phyloP scores from a whole-genome alignment of 202 grass and related monocot species.

The Schoenoplectus triqueter region DNA sequence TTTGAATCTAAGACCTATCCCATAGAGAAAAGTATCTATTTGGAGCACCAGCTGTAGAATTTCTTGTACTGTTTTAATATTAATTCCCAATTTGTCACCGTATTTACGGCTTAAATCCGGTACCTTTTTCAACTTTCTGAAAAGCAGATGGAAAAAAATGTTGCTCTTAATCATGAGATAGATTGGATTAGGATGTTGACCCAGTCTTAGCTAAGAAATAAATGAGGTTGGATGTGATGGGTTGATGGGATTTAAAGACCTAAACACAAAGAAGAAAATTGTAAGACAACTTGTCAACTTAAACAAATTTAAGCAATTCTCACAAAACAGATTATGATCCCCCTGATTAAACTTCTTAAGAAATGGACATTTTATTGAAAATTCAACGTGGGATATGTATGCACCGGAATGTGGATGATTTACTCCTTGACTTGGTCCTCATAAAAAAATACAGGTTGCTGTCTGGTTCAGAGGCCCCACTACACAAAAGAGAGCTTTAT shows the following conservation, averaged over 20 bases:
- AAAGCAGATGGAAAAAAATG: slow-evolving; percentile 10
- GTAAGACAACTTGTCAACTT: slow-evolving; percentile 31
- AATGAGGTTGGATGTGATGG: slow-evolving; percentile 16
- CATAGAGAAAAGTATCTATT: too few relatives aligned
- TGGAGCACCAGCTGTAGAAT: too few relatives aligned
- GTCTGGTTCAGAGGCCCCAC: not conserved
- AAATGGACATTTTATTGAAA: not conserved
- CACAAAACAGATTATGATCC: not conserved
- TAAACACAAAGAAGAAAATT: not conserved
- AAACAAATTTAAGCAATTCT: slow-evolving; percentile 21
- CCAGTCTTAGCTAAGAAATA: not conserved
- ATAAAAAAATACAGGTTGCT: not conserved
- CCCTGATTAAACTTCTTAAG: not conserved
- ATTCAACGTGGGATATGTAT: too few relatives aligned
- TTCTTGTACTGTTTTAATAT: too few relatives aligned
- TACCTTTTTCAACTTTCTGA: not conserved
- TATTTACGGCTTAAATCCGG: not conserved
- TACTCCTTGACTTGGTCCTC: not conserved
- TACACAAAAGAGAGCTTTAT: not conserved
- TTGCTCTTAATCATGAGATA: slow-evolving; percentile 15
- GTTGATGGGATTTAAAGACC: slow-evolving; percentile 19
- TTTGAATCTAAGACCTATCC: too few relatives aligned
- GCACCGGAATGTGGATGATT: not conserved
- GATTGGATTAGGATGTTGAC: slow-evolving; percentile 20
- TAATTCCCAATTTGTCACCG: too few relatives aligned